phyloP scores from a whole-genome alignment of 441 rosid species.

The Populus tomentosa region DNA sequence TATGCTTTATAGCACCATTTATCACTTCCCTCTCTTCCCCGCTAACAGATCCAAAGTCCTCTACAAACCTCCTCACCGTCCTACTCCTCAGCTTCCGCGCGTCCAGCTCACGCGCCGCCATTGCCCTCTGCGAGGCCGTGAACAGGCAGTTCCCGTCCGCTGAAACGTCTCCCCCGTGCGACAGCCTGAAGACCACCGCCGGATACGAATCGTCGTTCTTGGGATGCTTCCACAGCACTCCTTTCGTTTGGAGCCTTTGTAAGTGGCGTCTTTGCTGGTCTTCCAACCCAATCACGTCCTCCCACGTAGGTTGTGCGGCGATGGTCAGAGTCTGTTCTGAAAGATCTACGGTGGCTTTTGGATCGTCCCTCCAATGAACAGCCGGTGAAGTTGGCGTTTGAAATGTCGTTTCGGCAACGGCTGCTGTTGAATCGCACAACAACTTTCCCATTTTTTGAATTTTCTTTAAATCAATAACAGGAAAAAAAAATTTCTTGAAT shows the following conservation, averaged over 20 bases:
- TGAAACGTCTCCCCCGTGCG: slow-evolving; percentile 90
- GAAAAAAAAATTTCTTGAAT: neutral
- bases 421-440: slow-evolving; percentile 55
- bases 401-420: slow-evolving; percentile 18
- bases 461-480: neutral
- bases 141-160: slow-evolving; percentile 95
- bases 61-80: slow-evolving; percentile 63
- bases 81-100: slow-evolving; percentile 73
- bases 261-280: slow-evolving; percentile 80
- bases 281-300: slow-evolving; percentile 73
- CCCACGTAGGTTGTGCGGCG: slow-evolving; percentile 40
- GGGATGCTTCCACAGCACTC: slow-evolving; percentile 87
- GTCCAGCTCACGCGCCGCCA: slow-evolving; percentile 72
- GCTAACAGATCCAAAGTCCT: slow-evolving; percentile 56
- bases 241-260: slow-evolving; percentile 62
- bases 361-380: slow-evolving; percentile 48
- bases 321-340: slow-evolving; percentile 25
- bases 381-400: slow-evolving; percentile 38
- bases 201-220: slow-evolving; percentile 20
- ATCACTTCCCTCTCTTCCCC: slow-evolving; percentile 42
- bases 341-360: slow-evolving; percentile 43
- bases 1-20: slow-evolving; percentile 55
- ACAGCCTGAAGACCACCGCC: slow-evolving; percentile 67
- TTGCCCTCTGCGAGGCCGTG: slow-evolving; percentile 74
- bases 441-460: slow-evolving; percentile 66